Conservation (phyloP, 2,329 filamentous ascomycete species). For the Colletotrichum tropicicola region DNA sequence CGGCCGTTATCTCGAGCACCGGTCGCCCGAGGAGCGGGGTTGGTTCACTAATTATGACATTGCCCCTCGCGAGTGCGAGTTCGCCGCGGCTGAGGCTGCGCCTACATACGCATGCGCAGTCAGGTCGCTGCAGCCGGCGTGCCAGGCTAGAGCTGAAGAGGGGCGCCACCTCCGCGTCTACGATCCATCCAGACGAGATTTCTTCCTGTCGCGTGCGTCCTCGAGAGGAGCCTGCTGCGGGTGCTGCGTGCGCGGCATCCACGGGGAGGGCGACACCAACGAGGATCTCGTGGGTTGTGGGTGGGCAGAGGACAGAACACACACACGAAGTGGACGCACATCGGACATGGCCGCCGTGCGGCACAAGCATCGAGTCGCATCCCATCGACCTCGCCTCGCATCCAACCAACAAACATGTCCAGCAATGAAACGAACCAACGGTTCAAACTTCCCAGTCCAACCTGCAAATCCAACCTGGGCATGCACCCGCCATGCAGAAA, state of each 20-base stretch:
- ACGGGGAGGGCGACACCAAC: not conserved
- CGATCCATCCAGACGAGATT: not conserved
- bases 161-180: not conserved
- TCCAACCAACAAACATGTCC: not conserved
- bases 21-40: constrained; percentile 22
- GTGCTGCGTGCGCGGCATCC: not conserved
- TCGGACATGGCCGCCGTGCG: constrained; percentile 8
- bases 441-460: constrained; percentile 4
- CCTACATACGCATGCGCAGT: too few relatives aligned
- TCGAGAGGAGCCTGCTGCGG: not conserved
- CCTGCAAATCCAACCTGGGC: constrained; percentile 7
- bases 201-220: not conserved
- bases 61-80: not conserved
- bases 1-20: constrained; percentile 23
- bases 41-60: not conserved
- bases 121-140: too few relatives aligned
- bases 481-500: not conserved
- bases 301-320: not conserved
- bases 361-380: too few relatives aligned
- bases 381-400: too few relatives aligned
- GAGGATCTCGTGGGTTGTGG: constrained; percentile 2
- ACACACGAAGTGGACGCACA: too few relatives aligned
- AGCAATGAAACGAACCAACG: constrained; percentile 6
- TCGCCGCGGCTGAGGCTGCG: not conserved
- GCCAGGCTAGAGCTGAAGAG: constrained; percentile 1